phyloP scores from a whole-genome alignment of 768 basidiomycete species.

The Amanita molliuscula region DNA sequence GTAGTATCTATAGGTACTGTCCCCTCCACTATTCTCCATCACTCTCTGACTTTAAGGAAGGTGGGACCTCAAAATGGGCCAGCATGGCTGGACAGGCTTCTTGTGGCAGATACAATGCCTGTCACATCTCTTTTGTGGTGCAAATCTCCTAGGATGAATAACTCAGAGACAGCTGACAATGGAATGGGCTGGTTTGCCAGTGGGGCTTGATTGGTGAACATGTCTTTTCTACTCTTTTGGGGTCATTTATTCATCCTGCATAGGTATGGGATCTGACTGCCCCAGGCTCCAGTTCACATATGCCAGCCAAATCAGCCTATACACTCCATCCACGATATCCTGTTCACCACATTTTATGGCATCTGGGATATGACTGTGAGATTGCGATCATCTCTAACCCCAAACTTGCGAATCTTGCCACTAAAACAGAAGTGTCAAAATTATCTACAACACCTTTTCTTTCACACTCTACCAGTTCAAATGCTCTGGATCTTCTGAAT shows the following conservation, averaged over 20 bases:
- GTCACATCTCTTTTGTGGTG: constrained; percentile 73
- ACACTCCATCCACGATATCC: constrained; percentile 67
- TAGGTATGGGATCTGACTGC: constrained; percentile 66
- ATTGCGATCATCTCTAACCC: too few species aligned
- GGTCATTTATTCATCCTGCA: not conserved
- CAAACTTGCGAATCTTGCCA: too few species aligned
- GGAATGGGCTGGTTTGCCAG: too few species aligned
- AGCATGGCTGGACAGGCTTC: constrained; percentile 65
- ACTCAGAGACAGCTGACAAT: too few species aligned
- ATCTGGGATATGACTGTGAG: too few species aligned
- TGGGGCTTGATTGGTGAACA: constrained; percentile 59
- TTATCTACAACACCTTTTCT: too few species aligned
- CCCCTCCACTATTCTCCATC: too few species aligned
- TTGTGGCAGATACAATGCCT: constrained; percentile 63
- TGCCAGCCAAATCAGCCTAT: constrained; percentile 56
- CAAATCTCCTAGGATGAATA: constrained; percentile 7
- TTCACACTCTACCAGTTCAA: too few species aligned
- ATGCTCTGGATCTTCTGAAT: too few species aligned
- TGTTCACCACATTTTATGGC: constrained; percentile 68
- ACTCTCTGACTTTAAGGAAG: constrained; percentile 54
- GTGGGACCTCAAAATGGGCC: constrained; percentile 78
- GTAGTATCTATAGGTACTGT: too few species aligned
- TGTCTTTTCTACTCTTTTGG: constrained; percentile 3
- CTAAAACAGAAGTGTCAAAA: too few species aligned
- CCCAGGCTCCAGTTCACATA: constrained; percentile 32